Conservation (phyloP, 2,329 filamentous ascomycete genomes). For the Dactylonectria estremocensis region DNA sequence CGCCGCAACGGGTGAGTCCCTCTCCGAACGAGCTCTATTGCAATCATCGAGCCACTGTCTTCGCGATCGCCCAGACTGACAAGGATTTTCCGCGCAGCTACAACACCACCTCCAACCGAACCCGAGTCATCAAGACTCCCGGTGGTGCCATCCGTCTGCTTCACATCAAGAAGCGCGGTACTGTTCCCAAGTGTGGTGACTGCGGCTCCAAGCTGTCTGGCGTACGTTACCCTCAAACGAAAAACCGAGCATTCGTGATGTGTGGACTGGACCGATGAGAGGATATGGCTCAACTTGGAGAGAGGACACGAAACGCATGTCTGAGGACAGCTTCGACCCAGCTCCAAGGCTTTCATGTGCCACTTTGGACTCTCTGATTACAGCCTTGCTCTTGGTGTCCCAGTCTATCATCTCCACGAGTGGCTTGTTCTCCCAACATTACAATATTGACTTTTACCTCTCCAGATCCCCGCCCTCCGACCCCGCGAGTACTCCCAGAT, state of each 20-base stretch:
- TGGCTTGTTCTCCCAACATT: conserved; percentile 7
- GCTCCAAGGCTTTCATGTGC: not conserved
- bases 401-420: conserved; percentile 32
- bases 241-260: conserved; percentile 33
- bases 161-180: conserved; percentile 99
- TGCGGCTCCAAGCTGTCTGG: conserved; percentile 97
- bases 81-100: conserved; percentile 72
- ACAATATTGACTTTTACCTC: conserved; percentile 35
- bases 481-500: conserved; percentile 98
- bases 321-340: not conserved
- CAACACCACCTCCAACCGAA: conserved; percentile 99
- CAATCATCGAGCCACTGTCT: conserved; percentile 32
- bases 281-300: conserved; percentile 16
- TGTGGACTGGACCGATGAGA: conserved; percentile 31
- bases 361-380: not conserved
- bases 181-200: conserved; percentile 99
- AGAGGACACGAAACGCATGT: conserved; percentile 6
- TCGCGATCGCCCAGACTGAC: conserved; percentile 44
- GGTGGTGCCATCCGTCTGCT: conserved; percentile 96
- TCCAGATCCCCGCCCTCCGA: conserved; percentile 92
- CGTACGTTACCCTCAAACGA: conserved; percentile 76
- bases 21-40: conserved; percentile 41
- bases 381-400: conserved; percentile 3
- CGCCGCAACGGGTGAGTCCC: conserved; percentile 83
- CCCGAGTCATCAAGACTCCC: conserved; percentile 95